Evolutionary conservation across 75 land plant genomes (phyloP).

Genomic region (Adiantum capillusveneris): DNA sequence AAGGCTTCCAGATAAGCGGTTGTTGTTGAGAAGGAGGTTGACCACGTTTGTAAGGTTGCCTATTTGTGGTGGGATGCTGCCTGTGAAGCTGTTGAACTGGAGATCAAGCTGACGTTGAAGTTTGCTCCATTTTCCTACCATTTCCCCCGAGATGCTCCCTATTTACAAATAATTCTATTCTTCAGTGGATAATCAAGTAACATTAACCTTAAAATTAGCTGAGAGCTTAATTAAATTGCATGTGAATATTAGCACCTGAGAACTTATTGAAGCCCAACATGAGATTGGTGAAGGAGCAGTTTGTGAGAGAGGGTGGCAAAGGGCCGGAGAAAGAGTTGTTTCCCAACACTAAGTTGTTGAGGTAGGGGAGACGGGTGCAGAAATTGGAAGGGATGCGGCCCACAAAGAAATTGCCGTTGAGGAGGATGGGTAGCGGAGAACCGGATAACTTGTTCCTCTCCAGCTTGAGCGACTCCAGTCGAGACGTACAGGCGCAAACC

Average conservation of each 20-base stretch:
- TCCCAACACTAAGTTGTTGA: background rate
- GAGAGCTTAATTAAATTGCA: no score
- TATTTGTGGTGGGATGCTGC: constrained; percentile 29
- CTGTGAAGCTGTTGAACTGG: constrained; percentile 6
- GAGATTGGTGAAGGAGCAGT: constrained; percentile 35
- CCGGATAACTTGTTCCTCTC: constrained; percentile 9
- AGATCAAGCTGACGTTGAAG: background rate
- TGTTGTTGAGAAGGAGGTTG: constrained; percentile 11
- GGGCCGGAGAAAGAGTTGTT: constrained; percentile 20
- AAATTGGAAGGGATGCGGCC: background rate
- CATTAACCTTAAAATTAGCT: no score
- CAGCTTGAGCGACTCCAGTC: background rate
- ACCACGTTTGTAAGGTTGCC: constrained; percentile 19
- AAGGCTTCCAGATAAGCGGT: constrained; percentile 16
- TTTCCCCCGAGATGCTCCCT: constrained; percentile 6
- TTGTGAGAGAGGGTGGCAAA: constrained; percentile 37
- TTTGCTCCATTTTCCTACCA: background rate
- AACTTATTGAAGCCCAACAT: constrained; percentile 37
- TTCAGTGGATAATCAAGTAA: no score
- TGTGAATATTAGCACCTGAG: no score
- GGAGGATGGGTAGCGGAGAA: background rate
- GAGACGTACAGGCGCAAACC: background rate
- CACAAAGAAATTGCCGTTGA: background rate
- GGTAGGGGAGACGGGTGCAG: background rate
- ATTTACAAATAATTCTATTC: no score